Evolutionary conservation across 2,329 filamentous ascomycete genomes (phyloP), one percentile per base, ranked within the genome.

Genomic region (Colletotrichum falcatum): DNA sequence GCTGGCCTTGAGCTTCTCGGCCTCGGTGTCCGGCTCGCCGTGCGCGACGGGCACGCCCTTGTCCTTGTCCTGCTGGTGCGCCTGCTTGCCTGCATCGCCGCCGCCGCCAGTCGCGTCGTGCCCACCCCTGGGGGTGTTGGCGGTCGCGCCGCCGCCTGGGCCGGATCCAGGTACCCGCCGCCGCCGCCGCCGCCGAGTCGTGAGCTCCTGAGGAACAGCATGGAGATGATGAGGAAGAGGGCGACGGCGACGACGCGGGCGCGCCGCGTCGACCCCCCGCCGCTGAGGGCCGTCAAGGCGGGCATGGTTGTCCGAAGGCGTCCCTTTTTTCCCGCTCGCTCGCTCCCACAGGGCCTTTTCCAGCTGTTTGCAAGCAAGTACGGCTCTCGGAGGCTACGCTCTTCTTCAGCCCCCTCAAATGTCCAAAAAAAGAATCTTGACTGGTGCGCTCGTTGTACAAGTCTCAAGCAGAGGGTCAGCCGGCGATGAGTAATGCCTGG

Each of bases 1-100:
- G 33, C 65, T 60, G 26, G 59, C 65, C 53, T 71, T 69, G 23
- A 68, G 37, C 37, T 58, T 63, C 37, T 69, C 66, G 37, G 23
- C 54, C 39, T 46, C 46, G 11, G 54, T 9, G 20, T 64, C 65
- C 18, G 69, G 69, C 33, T 71, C 69, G 16, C 61, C 69, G 39
- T 70, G 54, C 3, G 18, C 69, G 11, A 42, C 54, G 4, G 64
- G 64, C 14, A 63, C 20, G 2, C 46, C 18, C 6, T 39, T n/a
- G 44, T 51, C 56, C 46, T 64, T 65, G 26, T 70, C 54, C 28
- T 70, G 54, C 8, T 39, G 53, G 33, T 58, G 65, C 5, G 23
- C 16, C 20, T 48, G 58, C 28, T 53, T 53, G 48, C 20, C 35
- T 11, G 33, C 48, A 51, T 37, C 59, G 37, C 39, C 14, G 16